Percentiles rank a stretch among this genome's conserved stretches.
phyloP scores from a whole-genome alignment of 1,284 basidiomycete species.

The Waitea zeae region DNA sequence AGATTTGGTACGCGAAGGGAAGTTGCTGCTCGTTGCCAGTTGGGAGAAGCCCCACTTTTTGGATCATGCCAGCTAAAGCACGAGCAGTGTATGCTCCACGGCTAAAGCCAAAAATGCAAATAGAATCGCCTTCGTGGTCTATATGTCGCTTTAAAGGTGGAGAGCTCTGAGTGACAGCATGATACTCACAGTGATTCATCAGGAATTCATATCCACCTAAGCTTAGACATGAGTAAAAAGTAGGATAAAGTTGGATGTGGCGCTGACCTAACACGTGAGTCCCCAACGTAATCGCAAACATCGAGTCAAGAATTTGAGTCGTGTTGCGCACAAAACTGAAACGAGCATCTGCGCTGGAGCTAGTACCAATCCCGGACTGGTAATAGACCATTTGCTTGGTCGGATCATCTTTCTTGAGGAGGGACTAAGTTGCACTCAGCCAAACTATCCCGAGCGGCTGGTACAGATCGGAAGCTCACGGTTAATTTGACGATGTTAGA shows the following conservation, averaged over 20 bases:
- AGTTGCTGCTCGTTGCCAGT: slow-evolving; percentile 29
- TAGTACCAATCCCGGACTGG: neutral
- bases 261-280: slow-evolving; percentile 1
- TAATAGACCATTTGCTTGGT: slow-evolving; percentile 4
- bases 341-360: neutral
- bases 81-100: slow-evolving; percentile 42
- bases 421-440: neutral
- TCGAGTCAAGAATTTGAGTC: slow-evolving; percentile 1
- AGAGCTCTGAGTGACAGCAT: neutral
- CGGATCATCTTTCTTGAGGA: too few species aligned
- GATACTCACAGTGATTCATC: slow-evolving; percentile 36
- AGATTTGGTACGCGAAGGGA: slow-evolving; percentile 26
- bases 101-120: slow-evolving; percentile 49
- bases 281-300: slow-evolving; percentile 1
- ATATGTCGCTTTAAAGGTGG: neutral
- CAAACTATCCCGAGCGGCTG: neutral
- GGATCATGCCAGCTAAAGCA: slow-evolving; percentile 35
- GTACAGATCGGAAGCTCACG: neutral
- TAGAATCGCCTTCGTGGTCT: slow-evolving; percentile 29
- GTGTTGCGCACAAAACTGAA: neutral
- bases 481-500: slow-evolving; percentile 2
- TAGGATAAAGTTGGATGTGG: neutral
- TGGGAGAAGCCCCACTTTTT: slow-evolving; percentile 41
- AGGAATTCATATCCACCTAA: slow-evolving; percentile 45
- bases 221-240: neutral